Evolutionary conservation across 1,284 basidiomycete genomes (phyloP).

Genomic region (Papiliotrema fonsecae): DNA sequence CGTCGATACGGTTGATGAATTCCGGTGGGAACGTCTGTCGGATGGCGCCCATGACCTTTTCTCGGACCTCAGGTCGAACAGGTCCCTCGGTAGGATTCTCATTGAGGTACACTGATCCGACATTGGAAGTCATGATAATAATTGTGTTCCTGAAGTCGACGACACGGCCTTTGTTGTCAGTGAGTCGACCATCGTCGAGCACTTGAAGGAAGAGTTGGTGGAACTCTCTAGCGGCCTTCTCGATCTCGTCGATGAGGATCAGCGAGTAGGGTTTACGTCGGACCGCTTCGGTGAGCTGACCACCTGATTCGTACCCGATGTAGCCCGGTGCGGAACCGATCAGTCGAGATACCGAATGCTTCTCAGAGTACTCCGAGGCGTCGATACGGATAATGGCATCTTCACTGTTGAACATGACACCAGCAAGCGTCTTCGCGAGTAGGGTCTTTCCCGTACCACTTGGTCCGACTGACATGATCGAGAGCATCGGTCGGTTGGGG

Average conservation of each 20-base stretch:
- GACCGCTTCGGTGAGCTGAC: conserved; percentile 53
- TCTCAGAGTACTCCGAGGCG: conserved; percentile 53
- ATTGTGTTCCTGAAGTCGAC: conserved; percentile 49
- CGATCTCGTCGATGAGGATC: conserved; percentile 50
- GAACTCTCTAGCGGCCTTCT: conserved; percentile 56
- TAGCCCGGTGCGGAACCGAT: conserved; percentile 56
- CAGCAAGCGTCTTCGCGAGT: conserved; percentile 52
- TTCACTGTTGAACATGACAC: conserved; percentile 54
- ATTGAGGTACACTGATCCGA: conserved; percentile 54
- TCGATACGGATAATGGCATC: conserved; percentile 58
- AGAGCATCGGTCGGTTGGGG: conserved; percentile 54
- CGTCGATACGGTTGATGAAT: conserved; percentile 53
- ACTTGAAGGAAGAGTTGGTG: conserved; percentile 57
- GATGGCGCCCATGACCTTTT: conserved; percentile 52
- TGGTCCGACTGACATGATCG: conserved; percentile 54
- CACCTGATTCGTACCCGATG: conserved; percentile 56
- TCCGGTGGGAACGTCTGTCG: conserved; percentile 54
- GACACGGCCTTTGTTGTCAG: conserved; percentile 48
- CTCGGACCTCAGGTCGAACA: conserved; percentile 42
- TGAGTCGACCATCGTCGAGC: conserved; percentile 55
- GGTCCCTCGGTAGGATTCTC: conserved; percentile 50
- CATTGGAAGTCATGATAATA: conserved; percentile 55
- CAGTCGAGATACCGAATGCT: conserved; percentile 54
- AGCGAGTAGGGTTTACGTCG: conserved; percentile 51
- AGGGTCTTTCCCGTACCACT: conserved; percentile 57